Percentiles rank a stretch among this genome's conserved stretches.
Evolutionary conservation across 371 early-diverging fungal species (phyloP).

Genomic region (Haplosporangium sp.): DNA sequence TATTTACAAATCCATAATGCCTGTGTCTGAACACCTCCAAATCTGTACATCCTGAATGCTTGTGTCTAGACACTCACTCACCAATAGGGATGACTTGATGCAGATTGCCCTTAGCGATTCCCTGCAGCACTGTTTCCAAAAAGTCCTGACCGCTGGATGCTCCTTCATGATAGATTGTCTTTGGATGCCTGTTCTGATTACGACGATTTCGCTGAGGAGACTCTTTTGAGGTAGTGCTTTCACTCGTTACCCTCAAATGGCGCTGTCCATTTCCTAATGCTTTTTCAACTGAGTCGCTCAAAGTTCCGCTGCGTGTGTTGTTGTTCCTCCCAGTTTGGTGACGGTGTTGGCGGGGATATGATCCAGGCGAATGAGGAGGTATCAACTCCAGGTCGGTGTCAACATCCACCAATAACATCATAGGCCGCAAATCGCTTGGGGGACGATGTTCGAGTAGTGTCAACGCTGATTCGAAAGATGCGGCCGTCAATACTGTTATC

Average conservation of each 20-base stretch:
- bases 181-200: conserved; percentile 7
- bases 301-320: conserved; percentile 12
- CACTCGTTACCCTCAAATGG: conserved; percentile 29
- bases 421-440: conserved; percentile 34
- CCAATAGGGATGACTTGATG: conserved; percentile 49
- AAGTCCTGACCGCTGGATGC: conserved; percentile 39
- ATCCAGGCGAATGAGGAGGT: conserved; percentile 22
- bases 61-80: conserved; percentile 4
- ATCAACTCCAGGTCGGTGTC: conserved; percentile 25
- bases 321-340: conserved; percentile 5
- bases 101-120: conserved; percentile 38
- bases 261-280: conserved; percentile 23
- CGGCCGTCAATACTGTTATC: conserved; percentile 28
- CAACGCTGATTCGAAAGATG: conserved; percentile 28
- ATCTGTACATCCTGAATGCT: background rate
- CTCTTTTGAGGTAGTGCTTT: conserved; percentile 22
- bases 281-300: conserved; percentile 4
- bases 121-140: conserved; percentile 35
- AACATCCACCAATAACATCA: conserved; percentile 47
- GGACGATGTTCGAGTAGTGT: conserved; percentile 27
- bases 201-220: conserved; percentile 12
- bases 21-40: too few relatives aligned
- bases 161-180: conserved; percentile 6
- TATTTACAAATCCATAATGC: too few relatives aligned
- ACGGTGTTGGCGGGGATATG: conserved; percentile 15